phyloP scores from a whole-genome alignment of 345 rosid genomes.

The Moringa oleifera region DNA sequence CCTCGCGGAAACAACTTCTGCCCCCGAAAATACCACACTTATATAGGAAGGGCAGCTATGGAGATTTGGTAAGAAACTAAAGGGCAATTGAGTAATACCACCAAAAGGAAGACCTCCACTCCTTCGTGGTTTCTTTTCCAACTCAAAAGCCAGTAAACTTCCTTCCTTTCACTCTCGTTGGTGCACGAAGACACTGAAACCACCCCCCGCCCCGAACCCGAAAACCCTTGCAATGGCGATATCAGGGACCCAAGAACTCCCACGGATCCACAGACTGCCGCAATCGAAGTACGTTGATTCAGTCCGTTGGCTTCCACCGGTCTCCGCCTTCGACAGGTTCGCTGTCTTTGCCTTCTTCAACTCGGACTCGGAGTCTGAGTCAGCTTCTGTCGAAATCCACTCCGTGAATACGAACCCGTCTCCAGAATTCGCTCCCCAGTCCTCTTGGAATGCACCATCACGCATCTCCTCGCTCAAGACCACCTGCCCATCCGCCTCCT shows the following conservation, averaged over 20 bases:
- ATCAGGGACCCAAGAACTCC: constrained; percentile 27
- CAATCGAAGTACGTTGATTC: constrained; percentile 59
- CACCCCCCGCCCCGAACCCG: constrained; percentile 8
- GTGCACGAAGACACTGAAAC: too few species aligned
- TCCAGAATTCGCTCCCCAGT: constrained; percentile 23
- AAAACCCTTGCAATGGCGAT: constrained; percentile 51
- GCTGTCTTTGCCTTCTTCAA: constrained; percentile 49
- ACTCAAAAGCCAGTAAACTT: neutral
- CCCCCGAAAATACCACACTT: neutral
- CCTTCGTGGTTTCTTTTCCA: too few species aligned
- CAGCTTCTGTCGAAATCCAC: constrained; percentile 53
- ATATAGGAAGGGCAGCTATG: neutral
- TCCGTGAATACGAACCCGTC: constrained; percentile 32
- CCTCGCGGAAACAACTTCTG: neutral
- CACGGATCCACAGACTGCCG: constrained; percentile 44
- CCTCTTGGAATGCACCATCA: constrained; percentile 51
- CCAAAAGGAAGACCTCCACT: neutral
- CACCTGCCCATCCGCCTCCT: constrained; percentile 20
- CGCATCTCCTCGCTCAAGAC: constrained; percentile 64
- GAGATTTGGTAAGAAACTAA: neutral
- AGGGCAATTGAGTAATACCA: neutral
- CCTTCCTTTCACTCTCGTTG: too few species aligned
- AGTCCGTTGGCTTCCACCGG: constrained; percentile 82
- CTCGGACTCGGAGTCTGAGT: constrained; percentile 33
- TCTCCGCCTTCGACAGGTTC: constrained; percentile 60